These are phyloP conservation scores for Macrolepiota dolichaula DNA, from an alignment of 768 basidiomycete genomes.

Conservation along the genomic window DNA sequence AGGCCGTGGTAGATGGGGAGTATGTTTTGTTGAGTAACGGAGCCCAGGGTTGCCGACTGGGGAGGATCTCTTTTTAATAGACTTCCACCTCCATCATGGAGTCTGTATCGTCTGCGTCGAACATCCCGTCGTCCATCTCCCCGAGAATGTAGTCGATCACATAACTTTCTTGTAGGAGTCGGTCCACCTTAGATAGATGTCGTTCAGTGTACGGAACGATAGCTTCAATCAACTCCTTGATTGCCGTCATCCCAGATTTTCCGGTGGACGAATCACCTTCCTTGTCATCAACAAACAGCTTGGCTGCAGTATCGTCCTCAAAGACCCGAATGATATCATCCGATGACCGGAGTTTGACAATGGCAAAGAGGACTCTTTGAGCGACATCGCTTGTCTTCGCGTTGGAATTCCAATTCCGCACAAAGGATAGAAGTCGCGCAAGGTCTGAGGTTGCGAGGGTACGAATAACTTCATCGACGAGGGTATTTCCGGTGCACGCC, in stretches of 20 bases:
- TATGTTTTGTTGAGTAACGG: constrained; percentile 71
- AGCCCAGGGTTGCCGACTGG: constrained; percentile 66
- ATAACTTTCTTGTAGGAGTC: constrained; percentile 91
- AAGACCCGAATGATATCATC: constrained; percentile 76
- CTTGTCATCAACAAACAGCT: constrained; percentile 24
- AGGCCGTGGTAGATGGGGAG: constrained; percentile 49
- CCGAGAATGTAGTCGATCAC: constrained; percentile 86
- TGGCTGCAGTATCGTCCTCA: constrained; percentile 33
- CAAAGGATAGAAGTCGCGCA: constrained; percentile 74
- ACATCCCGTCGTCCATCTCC: constrained; percentile 84
- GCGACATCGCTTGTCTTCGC: constrained; percentile 85
- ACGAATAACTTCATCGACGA: constrained; percentile 81
- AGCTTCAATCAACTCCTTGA: constrained; percentile 80
- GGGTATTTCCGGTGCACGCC: constrained; percentile 62
- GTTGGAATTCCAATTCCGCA: constrained; percentile 93
- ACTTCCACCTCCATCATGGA: constrained; percentile 41
- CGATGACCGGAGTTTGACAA: constrained; percentile 73
- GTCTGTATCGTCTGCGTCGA: constrained; percentile 44
- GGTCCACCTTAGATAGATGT: constrained; percentile 82
- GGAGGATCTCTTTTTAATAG: constrained; percentile 30
- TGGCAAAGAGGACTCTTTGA: constrained; percentile 76
- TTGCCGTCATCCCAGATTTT: constrained; percentile 27
- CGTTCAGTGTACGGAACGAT: constrained; percentile 94
- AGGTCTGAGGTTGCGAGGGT: constrained; percentile 72
- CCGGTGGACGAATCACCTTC: constrained; percentile 15